Base-by-base conservation (phyloP, 805 yeast genomes). In the Metschnikowia matae region DNA sequence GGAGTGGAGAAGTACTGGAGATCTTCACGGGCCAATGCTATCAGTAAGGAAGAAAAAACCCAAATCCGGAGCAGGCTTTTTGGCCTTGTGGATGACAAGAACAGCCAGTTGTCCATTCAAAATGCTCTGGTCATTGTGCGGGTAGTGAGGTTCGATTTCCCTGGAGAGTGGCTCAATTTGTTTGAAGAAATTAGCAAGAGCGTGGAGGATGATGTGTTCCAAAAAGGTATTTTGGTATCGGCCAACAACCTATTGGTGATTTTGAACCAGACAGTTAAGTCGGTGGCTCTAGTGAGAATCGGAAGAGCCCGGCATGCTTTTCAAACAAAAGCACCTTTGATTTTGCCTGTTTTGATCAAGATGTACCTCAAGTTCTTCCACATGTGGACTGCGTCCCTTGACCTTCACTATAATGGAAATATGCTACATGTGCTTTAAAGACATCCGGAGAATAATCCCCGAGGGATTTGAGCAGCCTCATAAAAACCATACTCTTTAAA, bases 1-100 rank as follows among this genome's bases (percentile, higher is more conserved):
- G 95, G 95, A 1, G 74, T 89, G 20, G 96, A 89, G 15, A 82
- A 80, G 62, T 82, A 81, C 61, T 92, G 99, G 98, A 74, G 97
- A 51, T 72, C 84, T 1, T 74, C 89, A 0, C 74, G 88, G 17
- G 68, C 74, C 33, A 69, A 80, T 60, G 71, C 75, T 20, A 75
- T 75, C 21, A 56, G 76, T 2, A 78, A 76, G 43, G 89, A 85
- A 15, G 97, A 90, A 61, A 92, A 90, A 63, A 53, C 53, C 0
- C 80, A 77, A 44, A 89, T 90, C 43, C 75, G 83, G 51, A 58
- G 68, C 17, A 70, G 84, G 39, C 63, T 88, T 8, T 86, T 89
- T 56, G 71, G 76, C 29, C 62, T 82, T 41, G 62, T 88, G 13
- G 79, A 77, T 53, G 96, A 88, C 61, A 81, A 84, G 46, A 88